Evolutionary conservation across 1,284 basidiomycete genomes (phyloP).

Genomic region (Ustilago esculenta): DNA sequence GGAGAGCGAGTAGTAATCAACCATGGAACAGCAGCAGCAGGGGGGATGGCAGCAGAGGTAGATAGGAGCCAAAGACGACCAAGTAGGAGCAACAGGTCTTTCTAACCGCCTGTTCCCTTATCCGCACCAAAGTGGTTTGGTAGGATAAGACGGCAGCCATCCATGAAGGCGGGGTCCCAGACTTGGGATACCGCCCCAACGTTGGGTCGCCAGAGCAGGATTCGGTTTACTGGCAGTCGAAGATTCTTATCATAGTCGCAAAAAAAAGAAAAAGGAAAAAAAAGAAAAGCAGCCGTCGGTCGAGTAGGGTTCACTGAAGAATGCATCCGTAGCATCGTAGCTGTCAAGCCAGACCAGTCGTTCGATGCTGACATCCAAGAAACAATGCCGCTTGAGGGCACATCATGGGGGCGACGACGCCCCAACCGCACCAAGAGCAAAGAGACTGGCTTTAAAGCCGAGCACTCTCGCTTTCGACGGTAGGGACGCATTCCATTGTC

Average conservation of each 20-base stretch:
- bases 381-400: constrained; percentile 44
- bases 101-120: constrained; percentile 45
- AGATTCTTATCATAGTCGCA: neutral
- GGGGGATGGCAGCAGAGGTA: constrained; percentile 1
- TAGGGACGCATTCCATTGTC: constrained; percentile 29
- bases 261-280: too few relatives aligned
- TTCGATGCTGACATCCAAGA: constrained; percentile 1
- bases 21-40: constrained; percentile 15
- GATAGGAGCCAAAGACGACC: constrained; percentile 12
- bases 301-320: neutral
- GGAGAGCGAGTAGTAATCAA: neutral
- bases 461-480: neutral
- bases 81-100: constrained; percentile 47
- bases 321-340: too few relatives aligned
- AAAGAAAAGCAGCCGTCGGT: constrained; percentile 2
- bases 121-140: constrained; percentile 10
- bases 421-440: neutral
- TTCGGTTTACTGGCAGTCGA: constrained; percentile 20
- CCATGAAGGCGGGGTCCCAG: constrained; percentile 9
- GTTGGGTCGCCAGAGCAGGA: constrained; percentile 43
- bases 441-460: constrained; percentile 38
- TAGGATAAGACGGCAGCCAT: constrained; percentile 41
- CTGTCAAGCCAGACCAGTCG: neutral
- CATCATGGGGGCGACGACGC: constrained; percentile 26
- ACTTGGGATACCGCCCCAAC: constrained; percentile 16